These are phyloP conservation scores for Chlamydomonas sphaeroides DNA, from an alignment of 139 green algal species.

Conservation along the genomic window DNA sequence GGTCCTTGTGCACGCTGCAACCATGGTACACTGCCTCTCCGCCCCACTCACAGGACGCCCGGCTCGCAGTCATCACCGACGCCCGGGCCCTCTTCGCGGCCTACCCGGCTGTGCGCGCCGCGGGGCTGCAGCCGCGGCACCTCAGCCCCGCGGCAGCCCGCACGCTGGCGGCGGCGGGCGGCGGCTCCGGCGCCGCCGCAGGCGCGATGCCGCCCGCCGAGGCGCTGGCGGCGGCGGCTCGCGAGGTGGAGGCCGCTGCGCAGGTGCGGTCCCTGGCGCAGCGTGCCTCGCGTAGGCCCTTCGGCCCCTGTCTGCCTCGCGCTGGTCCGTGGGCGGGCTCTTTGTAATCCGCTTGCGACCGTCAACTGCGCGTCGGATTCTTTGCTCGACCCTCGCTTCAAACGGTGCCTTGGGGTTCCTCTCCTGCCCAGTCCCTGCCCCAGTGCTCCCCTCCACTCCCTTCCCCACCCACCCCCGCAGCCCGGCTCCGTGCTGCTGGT, in stretches of 20 bases:
- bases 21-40: too few relatives aligned
- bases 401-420: too few relatives aligned
- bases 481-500: constrained; percentile 18
- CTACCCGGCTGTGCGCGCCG: constrained; percentile 18
- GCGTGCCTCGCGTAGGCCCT: too few relatives aligned
- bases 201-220: neutral
- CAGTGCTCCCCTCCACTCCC: too few relatives aligned
- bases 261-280: too few relatives aligned
- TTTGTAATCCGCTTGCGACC: too few relatives aligned
- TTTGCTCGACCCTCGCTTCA: too few relatives aligned
- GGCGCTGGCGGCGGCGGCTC: neutral
- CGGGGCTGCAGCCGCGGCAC: constrained; percentile 6
- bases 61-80: constrained; percentile 35
- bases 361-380: too few relatives aligned
- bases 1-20: too few relatives aligned
- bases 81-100: constrained; percentile 25
- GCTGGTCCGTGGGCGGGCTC: too few relatives aligned
- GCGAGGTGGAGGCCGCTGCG: neutral
- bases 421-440: too few relatives aligned
- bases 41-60: neutral
- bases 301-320: too few relatives aligned
- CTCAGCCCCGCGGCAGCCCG: neutral
- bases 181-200: neutral
- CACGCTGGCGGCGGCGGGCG: neutral
- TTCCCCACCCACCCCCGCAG: neutral